These are phyloP conservation scores for Trichophyton rubrum DNA, from an alignment of 2,329 filamentous ascomycete genomes.

Conservation along the genomic window DNA sequence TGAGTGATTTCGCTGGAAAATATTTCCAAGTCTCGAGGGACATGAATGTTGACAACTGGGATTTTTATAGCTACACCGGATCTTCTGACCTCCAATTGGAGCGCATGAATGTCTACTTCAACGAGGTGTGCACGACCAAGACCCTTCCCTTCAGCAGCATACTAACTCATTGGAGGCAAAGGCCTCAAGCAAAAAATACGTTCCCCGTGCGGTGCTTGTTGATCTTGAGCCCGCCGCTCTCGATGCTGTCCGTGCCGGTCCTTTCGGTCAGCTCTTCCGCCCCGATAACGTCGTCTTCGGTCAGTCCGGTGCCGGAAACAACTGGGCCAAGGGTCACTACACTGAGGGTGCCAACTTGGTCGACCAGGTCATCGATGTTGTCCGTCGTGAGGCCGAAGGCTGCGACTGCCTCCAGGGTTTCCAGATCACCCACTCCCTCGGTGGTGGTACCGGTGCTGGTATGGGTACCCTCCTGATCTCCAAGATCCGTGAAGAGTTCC, in stretches of 20 bases:
- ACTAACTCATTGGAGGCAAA: conserved; percentile 8
- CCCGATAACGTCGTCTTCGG: conserved; percentile 97
- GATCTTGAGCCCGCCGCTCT: conserved; percentile 53
- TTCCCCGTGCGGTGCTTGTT: conserved; percentile 72
- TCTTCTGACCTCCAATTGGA: conserved; percentile 13
- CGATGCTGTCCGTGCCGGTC: conserved; percentile 24
- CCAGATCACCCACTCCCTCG: conserved; percentile 96
- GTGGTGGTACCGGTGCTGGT: conserved; percentile 88
- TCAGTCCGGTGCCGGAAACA: conserved; percentile 94
- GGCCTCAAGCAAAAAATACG: conserved; percentile 11
- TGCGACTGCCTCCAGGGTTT: conserved; percentile 96
- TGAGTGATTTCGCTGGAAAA: conserved; percentile 2
- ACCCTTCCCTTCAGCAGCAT: not conserved
- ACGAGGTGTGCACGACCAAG: conserved; percentile 8
- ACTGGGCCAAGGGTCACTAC: conserved; percentile 98
- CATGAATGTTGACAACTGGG: not conserved
- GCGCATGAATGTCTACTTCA: conserved; percentile 14
- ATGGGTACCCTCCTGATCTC: conserved; percentile 96
- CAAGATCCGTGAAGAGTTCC: conserved; percentile 97
- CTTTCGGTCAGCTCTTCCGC: conserved; percentile 91
- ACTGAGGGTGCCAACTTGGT: conserved; percentile 94
- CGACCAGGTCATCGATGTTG: conserved; percentile 86
- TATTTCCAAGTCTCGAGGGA: not conserved
- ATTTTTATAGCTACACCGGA: conserved; percentile 8
- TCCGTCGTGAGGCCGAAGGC: conserved; percentile 88